Conservation (phyloP, 805 yeast species). For the Helenozyma rhizophorensis region DNA sequence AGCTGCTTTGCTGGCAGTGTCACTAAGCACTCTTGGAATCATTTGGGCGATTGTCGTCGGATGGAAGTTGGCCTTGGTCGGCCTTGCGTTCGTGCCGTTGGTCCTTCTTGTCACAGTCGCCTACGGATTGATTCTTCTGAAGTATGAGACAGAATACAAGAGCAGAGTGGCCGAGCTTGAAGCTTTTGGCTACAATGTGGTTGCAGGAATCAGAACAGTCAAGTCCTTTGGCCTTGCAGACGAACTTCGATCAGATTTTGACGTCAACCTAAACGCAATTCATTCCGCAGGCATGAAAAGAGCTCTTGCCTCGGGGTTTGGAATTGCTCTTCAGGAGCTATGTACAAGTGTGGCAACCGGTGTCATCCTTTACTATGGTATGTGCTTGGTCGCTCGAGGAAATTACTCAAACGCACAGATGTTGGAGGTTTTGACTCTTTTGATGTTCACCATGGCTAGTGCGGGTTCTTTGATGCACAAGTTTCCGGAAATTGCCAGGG, state of each 20-base stretch:
- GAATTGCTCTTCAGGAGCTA: conserved; percentile 54
- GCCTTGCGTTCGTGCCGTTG: conserved; percentile 69
- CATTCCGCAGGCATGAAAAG: conserved; percentile 43
- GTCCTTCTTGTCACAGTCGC: conserved; percentile 47
- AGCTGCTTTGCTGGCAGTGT: conserved; percentile 47
- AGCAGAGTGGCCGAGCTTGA: conserved; percentile 52
- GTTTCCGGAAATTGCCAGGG: conserved; percentile 78
- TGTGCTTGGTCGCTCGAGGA: conserved; percentile 56
- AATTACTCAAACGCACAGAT: conserved; percentile 55
- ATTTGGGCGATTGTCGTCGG: conserved; percentile 77
- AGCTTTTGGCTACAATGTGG: conserved; percentile 46
- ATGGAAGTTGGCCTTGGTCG: conserved; percentile 85
- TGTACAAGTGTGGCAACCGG: conserved; percentile 62
- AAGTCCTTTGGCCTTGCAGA: conserved; percentile 48
- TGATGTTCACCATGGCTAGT: conserved; percentile 68
- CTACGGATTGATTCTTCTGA: conserved; percentile 50
- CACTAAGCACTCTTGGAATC: conserved; percentile 56
- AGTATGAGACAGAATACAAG: conserved; percentile 59
- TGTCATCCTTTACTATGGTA: conserved; percentile 73
- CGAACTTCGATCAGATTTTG: conserved; percentile 42
- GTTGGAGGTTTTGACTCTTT: conserved; percentile 65
- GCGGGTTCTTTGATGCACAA: conserved; percentile 56
- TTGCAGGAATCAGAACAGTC: conserved; percentile 61
- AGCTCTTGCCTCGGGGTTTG: conserved; percentile 61
- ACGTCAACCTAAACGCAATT: conserved; percentile 24